A percentile compares a stretch with the other conserved stretches of the same genome.
These are phyloP conservation scores for Zymoseptoria brevis DNA, from an alignment of 2,329 filamentous ascomycete genomes.

Conservation along the genomic window DNA sequence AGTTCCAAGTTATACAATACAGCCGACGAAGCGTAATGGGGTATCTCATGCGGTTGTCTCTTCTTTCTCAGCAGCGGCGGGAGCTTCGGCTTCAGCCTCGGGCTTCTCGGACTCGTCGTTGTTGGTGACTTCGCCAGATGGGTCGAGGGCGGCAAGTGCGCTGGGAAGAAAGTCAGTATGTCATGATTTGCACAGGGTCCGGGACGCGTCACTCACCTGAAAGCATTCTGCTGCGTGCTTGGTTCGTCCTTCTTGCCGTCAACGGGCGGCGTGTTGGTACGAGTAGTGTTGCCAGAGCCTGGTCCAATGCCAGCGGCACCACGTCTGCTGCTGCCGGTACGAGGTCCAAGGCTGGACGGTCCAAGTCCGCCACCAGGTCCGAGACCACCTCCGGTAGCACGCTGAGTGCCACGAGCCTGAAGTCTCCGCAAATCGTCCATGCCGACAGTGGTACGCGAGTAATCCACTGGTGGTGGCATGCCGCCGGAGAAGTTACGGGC, in stretches of 20 bases:
- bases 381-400: slow-evolving; percentile 51
- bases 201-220: slow-evolving; percentile 61
- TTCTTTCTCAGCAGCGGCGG: slow-evolving; percentile 23
- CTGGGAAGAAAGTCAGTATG: slow-evolving; percentile 30
- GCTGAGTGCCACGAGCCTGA: slow-evolving; percentile 54
- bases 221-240: slow-evolving; percentile 72
- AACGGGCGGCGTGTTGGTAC: slow-evolving; percentile 77
- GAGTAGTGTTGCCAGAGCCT: slow-evolving; percentile 72
- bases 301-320: slow-evolving; percentile 25
- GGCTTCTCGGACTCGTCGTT: slow-evolving; percentile 55
- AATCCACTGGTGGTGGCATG: slow-evolving; percentile 58
- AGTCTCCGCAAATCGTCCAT: slow-evolving; percentile 88
- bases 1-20: slow-evolving; percentile 18
- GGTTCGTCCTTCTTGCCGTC: slow-evolving; percentile 55
- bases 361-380: slow-evolving; percentile 68
- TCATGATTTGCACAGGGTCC: slow-evolving; percentile 15
- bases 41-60: slow-evolving; percentile 24
- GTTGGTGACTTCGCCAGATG: slow-evolving; percentile 42
- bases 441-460: slow-evolving; percentile 70
- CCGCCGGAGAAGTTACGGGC: slow-evolving; percentile 71
- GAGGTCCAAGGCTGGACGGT: slow-evolving; percentile 54
- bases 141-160: slow-evolving; percentile 47
- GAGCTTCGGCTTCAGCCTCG: slow-evolving; percentile 26
- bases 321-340: slow-evolving; percentile 79
- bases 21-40: slow-evolving; percentile 19